These are phyloP conservation scores for Pythium vanterpoolii DNA, from an alignment of 352 stramenopile species.

Conservation along the genomic window DNA sequence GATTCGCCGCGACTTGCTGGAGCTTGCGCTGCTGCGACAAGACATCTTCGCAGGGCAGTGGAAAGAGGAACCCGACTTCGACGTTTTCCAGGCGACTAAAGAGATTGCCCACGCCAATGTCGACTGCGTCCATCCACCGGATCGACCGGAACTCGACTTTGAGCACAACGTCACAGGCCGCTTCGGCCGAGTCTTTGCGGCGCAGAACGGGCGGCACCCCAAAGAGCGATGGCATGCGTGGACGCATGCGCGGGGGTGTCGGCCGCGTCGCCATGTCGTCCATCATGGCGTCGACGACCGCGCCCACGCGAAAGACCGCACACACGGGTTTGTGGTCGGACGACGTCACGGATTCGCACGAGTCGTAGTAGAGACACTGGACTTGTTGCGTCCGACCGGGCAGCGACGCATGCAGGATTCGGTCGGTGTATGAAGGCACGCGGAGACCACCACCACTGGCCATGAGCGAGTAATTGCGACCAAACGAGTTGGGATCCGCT, in stretches of 20 bases:
- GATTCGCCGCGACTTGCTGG: slow-evolving; percentile 65
- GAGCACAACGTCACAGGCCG: slow-evolving; percentile 51
- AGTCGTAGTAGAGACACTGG: slow-evolving; percentile 68
- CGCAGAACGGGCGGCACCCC: slow-evolving; percentile 25
- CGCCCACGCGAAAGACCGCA: slow-evolving; percentile 51
- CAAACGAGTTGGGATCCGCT: slow-evolving; percentile 31
- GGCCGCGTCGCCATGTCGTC: background rate
- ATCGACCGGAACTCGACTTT: slow-evolving; percentile 71
- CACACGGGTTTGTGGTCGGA: slow-evolving; percentile 86
- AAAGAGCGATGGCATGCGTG: slow-evolving; percentile 19
- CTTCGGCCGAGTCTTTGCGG: slow-evolving; percentile 61
- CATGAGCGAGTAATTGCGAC: slow-evolving; percentile 62
- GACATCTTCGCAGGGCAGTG: slow-evolving; percentile 76
- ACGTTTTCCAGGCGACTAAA: slow-evolving; percentile 68
- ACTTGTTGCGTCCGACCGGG: slow-evolving; percentile 49
- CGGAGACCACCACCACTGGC: slow-evolving; percentile 57
- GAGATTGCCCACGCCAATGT: slow-evolving; percentile 30
- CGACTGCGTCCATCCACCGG: slow-evolving; percentile 61
- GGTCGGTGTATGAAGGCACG: slow-evolving; percentile 89
- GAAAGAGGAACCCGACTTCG: slow-evolving; percentile 74
- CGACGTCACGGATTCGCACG: slow-evolving; percentile 64
- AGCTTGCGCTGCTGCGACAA: slow-evolving; percentile 78
- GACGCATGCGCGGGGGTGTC: slow-evolving; percentile 3
- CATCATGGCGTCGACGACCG: slow-evolving; percentile 5
- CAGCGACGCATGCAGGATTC: slow-evolving; percentile 81